Percentiles rank a stretch among this genome's conserved stretches.
Evolutionary conservation across 192 early-diverging fungal genomes (phyloP).

Genomic region (Chytriomyces sp.): DNA sequence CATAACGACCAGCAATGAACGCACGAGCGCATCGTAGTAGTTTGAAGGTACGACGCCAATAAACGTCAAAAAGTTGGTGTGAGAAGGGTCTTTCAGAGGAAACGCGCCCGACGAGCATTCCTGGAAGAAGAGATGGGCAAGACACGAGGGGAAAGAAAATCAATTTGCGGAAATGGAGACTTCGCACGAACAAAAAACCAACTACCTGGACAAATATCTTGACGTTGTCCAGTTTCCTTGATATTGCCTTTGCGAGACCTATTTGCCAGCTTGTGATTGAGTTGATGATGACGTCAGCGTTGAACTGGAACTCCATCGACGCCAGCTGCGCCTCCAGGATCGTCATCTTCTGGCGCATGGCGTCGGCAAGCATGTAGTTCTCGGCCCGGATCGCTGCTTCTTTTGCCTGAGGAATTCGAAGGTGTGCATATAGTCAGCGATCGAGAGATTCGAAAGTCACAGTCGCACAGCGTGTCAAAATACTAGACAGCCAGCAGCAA

Average conservation of each 20-base stretch:
- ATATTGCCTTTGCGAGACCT: conserved; percentile 40
- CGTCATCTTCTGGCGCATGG: conserved; percentile 47
- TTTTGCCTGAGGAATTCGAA: conserved; percentile 34
- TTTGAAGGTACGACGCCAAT: conserved; percentile 43
- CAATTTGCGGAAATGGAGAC: not conserved
- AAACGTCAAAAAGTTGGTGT: conserved; percentile 46
- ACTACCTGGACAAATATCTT: conserved; percentile 28
- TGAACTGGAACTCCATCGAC: conserved; percentile 60
- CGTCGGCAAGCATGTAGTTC: conserved; percentile 54
- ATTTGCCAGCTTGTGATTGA: conserved; percentile 54
- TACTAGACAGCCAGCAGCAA: not conserved
- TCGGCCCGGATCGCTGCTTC: conserved; percentile 51
- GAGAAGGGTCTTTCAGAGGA: conserved; percentile 45
- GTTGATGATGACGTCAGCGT: conserved; percentile 55
- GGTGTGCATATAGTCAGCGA: not conserved
- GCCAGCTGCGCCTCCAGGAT: conserved; percentile 48
- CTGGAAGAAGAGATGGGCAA: not conserved
- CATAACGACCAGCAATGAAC: conserved; percentile 49
- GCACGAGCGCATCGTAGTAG: conserved; percentile 54
- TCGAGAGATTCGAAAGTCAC: not conserved
- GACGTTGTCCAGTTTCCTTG: conserved; percentile 25
- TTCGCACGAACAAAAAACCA: not conserved
- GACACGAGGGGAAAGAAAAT: too few species aligned
- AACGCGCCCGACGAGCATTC: conserved; percentile 13
- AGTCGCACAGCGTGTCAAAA: not conserved